These are phyloP conservation scores for Nakazawaea anatomiae DNA, from an alignment of 805 yeast species.

Conservation along the genomic window DNA sequence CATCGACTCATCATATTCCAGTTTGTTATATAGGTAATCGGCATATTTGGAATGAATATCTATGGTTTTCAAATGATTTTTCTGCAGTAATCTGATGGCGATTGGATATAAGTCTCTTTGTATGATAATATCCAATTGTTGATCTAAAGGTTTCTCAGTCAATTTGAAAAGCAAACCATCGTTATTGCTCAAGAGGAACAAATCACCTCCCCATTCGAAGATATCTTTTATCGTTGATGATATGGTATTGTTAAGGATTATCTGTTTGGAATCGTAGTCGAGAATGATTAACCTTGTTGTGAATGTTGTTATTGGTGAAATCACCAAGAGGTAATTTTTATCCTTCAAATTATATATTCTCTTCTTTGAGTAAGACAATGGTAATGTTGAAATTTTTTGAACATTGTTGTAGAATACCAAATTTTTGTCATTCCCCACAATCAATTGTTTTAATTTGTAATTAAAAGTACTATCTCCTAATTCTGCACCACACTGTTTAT, in stretches of 20 bases:
- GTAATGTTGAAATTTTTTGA: conserved; percentile 48
- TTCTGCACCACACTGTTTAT: conserved; percentile 41
- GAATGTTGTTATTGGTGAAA: conserved; percentile 39
- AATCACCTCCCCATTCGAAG: conserved; percentile 49
- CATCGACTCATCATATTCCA: conserved; percentile 63
- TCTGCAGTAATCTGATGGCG: conserved; percentile 65
- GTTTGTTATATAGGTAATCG: conserved; percentile 62
- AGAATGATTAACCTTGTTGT: conserved; percentile 59
- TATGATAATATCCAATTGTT: conserved; percentile 61
- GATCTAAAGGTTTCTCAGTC: conserved; percentile 59
- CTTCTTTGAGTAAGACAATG: conserved; percentile 52
- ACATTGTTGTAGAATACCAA: conserved; percentile 55
- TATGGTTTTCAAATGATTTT: conserved; percentile 21
- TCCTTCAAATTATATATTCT: conserved; percentile 35
- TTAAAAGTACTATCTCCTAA: conserved; percentile 39
- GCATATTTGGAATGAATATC: conserved; percentile 57
- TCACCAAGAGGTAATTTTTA: conserved; percentile 52
- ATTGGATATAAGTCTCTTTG: conserved; percentile 66
- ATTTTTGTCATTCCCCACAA: conserved; percentile 62
- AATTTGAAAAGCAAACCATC: conserved; percentile 73
- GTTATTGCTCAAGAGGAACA: conserved; percentile 51
- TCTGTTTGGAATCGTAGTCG: conserved; percentile 63
- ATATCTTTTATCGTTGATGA: conserved; percentile 57
- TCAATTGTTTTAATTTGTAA: conserved; percentile 27
- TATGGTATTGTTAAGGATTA: conserved; percentile 66